These are phyloP conservation scores for Glycine tomentella DNA, from an alignment of 306 rosid genomes.

Conservation along the genomic window DNA sequence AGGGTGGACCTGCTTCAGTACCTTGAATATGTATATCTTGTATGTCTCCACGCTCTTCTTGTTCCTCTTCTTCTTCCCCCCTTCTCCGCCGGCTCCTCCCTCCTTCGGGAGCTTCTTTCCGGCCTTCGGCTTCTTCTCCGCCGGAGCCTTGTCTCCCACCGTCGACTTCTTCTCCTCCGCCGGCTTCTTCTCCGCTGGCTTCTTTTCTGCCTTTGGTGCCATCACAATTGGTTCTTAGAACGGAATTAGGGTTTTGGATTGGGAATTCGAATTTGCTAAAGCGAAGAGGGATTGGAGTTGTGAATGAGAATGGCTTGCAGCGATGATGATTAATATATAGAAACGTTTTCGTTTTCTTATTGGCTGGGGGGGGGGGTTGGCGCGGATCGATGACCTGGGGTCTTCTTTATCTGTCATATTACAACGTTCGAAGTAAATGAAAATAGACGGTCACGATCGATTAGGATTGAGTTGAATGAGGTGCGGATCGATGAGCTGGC, in stretches of 20 bases:
- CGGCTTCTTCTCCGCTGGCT: slow-evolving; percentile 74
- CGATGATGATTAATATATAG: not conserved
- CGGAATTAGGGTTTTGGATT: too few relatives aligned
- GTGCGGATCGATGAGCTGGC: not conserved
- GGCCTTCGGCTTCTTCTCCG: slow-evolving; percentile 81
- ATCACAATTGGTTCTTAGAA: not conserved
- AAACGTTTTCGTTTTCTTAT: slow-evolving; percentile 15
- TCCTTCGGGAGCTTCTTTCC: slow-evolving; percentile 84
- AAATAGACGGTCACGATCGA: slow-evolving; percentile 22
- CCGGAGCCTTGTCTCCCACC: slow-evolving; percentile 72
- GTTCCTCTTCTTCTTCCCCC: slow-evolving; percentile 59
- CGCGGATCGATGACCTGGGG: slow-evolving; percentile 13
- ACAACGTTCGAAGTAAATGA: not conserved
- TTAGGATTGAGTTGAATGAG: too few relatives aligned
- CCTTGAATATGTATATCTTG: slow-evolving; percentile 88
- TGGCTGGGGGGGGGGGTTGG: not conserved
- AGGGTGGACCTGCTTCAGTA: slow-evolving; percentile 76
- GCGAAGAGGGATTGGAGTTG: too few relatives aligned
- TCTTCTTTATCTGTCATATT: too few relatives aligned
- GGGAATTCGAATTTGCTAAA: too few relatives aligned
- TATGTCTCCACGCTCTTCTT: slow-evolving; percentile 76
- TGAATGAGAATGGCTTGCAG: accelerated
- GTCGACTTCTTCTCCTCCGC: slow-evolving; percentile 72
- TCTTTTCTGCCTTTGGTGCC: slow-evolving; percentile 77
- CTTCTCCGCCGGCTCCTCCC: slow-evolving; percentile 61